Evolutionary conservation across 1,139 yeast species (phyloP).

Genomic region (Maudiozyma humilis): DNA sequence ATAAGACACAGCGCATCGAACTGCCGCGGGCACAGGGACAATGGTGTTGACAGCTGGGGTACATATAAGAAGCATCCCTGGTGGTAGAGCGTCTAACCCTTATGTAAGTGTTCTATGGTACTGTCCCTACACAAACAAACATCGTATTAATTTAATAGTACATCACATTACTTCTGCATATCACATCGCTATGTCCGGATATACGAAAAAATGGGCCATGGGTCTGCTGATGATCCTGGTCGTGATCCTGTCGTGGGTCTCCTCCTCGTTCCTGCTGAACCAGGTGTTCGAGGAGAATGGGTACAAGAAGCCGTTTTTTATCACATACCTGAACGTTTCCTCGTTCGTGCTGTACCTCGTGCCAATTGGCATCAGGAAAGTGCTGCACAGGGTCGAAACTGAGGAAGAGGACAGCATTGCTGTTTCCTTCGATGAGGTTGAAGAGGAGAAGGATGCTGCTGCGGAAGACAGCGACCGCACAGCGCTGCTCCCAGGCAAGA

Average conservation of each 20-base stretch:
- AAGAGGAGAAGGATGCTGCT: neutral
- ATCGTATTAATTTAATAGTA: no score
- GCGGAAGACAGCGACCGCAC: neutral
- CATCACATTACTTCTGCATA: no score
- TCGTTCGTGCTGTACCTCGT: slow-evolving; percentile 69
- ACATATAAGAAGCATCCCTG: no score
- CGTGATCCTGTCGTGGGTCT: slow-evolving; percentile 81
- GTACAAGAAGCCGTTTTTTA: slow-evolving; percentile 82
- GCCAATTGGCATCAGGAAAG: slow-evolving; percentile 34
- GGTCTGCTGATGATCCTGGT: slow-evolving; percentile 64
- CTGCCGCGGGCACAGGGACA: no score
- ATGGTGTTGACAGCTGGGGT: no score
- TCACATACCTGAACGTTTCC: slow-evolving; percentile 84
- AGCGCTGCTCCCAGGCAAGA: neutral
- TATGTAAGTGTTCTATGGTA: no score
- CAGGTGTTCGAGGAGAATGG: slow-evolving; percentile 56
- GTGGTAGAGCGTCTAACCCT: no score
- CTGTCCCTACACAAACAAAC: no score
- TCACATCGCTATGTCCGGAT: no score
- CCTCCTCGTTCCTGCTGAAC: slow-evolving; percentile 75
- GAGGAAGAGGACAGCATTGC: slow-evolving; percentile 6
- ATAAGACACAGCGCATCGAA: no score
- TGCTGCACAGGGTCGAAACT: slow-evolving; percentile 6
- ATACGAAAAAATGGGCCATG: slow-evolving; percentile 51
- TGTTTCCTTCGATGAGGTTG: neutral